These are phyloP conservation scores for Pholiota molesta DNA, from an alignment of 768 basidiomycete genomes.

Conservation along the genomic window DNA sequence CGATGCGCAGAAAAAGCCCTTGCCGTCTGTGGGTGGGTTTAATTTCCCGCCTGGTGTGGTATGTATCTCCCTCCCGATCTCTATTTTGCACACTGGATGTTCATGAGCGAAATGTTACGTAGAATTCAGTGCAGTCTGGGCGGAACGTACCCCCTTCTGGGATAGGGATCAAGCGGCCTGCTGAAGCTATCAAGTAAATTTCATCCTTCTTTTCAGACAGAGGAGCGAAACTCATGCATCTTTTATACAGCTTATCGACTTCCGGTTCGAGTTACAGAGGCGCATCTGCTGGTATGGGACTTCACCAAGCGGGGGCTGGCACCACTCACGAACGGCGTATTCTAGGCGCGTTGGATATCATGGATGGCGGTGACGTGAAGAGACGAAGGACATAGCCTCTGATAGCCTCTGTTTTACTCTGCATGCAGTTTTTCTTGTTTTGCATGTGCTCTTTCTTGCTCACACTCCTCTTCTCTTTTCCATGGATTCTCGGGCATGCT, in stretches of 20 bases:
- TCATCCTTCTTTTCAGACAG: neutral
- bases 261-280: constrained; percentile 28
- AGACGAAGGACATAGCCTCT: constrained; percentile 24
- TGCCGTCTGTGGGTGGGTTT: constrained; percentile 51
- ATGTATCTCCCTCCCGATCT: constrained; percentile 16
- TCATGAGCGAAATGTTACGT: neutral
- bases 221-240: neutral
- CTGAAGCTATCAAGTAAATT: constrained; percentile 30
- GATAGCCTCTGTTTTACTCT: neutral
- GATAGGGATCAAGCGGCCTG: constrained; percentile 36
- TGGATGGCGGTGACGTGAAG: constrained; percentile 47
- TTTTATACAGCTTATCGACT: constrained; percentile 14
- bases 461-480: neutral
- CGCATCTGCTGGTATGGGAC: constrained; percentile 41
- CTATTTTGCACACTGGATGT: no score
- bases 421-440: neutral
- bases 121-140: constrained; percentile 15
- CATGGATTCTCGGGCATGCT: neutral
- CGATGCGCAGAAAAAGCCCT: constrained; percentile 24
- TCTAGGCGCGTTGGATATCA: constrained; percentile 39
- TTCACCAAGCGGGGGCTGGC: constrained; percentile 33
- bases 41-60: constrained; percentile 52
- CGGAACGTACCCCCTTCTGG: constrained; percentile 14
- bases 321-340: constrained; percentile 30
- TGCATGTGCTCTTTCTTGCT: neutral